Evolutionary conservation across 2,329 filamentous ascomycete species (phyloP).

Genomic region (Clathrospora elynae): DNA sequence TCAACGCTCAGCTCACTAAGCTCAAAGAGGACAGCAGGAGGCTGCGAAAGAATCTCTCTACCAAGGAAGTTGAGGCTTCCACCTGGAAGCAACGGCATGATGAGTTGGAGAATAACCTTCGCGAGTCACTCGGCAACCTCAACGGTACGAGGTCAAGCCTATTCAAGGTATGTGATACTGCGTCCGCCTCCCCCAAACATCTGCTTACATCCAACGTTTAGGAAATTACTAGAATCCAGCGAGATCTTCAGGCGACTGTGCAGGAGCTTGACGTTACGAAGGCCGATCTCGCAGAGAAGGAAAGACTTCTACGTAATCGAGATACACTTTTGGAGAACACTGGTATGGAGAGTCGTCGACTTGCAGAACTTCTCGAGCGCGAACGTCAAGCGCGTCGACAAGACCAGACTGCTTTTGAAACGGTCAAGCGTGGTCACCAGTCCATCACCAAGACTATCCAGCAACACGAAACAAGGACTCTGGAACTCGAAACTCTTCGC

Average conservation of each 20-base stretch:
- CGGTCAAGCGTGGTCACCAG: slow-evolving; percentile 83
- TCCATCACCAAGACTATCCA: slow-evolving; percentile 85
- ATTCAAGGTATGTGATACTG: slow-evolving; percentile 64
- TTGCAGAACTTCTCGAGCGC: slow-evolving; percentile 88
- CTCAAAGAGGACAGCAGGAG: slow-evolving; percentile 85
- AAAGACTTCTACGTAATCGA: slow-evolving; percentile 85
- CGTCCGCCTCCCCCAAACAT: slow-evolving; percentile 8
- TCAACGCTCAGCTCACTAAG: slow-evolving; percentile 80
- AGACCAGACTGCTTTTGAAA: slow-evolving; percentile 86
- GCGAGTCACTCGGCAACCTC: slow-evolving; percentile 84
- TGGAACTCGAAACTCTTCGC: slow-evolving; percentile 82
- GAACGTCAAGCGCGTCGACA: slow-evolving; percentile 83
- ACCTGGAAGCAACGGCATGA: slow-evolving; percentile 90
- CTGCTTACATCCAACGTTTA: slow-evolving; percentile 43
- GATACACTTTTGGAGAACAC: slow-evolving; percentile 87
- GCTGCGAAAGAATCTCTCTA: slow-evolving; percentile 80
- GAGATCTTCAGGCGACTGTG: slow-evolving; percentile 81
- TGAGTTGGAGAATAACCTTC: slow-evolving; percentile 86
- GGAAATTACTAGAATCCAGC: slow-evolving; percentile 85
- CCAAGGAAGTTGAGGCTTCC: slow-evolving; percentile 83
- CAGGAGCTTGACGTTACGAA: slow-evolving; percentile 81
- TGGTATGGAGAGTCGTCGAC: slow-evolving; percentile 80
- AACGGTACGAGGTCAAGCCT: slow-evolving; percentile 84
- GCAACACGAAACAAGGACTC: slow-evolving; percentile 80
- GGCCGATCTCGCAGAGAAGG: slow-evolving; percentile 82